A percentile compares a stretch with the other conserved stretches of the same genome.
phyloP scores from a whole-genome alignment of 2,329 filamentous ascomycete genomes.

The Ceratocystis diversiconidia region DNA sequence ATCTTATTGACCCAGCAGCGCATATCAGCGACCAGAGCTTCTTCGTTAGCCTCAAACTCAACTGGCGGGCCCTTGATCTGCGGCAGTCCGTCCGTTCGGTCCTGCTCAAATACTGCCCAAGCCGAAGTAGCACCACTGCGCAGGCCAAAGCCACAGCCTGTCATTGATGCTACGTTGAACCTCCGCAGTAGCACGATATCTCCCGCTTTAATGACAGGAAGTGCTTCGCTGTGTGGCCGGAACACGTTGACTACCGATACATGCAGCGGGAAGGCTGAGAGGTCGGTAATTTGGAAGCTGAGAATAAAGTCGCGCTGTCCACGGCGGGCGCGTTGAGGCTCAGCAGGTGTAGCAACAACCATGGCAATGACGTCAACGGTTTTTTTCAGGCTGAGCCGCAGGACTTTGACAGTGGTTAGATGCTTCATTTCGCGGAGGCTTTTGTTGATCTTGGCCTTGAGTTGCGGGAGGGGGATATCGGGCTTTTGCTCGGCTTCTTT shows the following conservation, averaged over 20 bases:
- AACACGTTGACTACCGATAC: conserved; percentile 44
- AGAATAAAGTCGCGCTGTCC: conserved; percentile 47
- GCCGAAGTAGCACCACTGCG: conserved; percentile 40
- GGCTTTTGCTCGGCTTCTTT: conserved; percentile 21
- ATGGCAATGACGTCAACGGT: conserved; percentile 41
- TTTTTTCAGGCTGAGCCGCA: conserved; percentile 29
- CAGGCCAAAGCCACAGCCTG: conserved; percentile 41
- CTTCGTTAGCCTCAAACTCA: conserved; percentile 39
- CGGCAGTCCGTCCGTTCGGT: conserved; percentile 27
- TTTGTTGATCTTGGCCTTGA: conserved; percentile 34
- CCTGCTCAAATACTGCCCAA: conserved; percentile 47
- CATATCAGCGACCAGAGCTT: conserved; percentile 15
- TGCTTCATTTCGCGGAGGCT: conserved; percentile 39
- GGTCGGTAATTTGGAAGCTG: conserved; percentile 43
- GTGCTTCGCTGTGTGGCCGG: conserved; percentile 41
- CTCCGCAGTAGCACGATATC: conserved; percentile 45
- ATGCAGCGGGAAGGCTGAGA: conserved; percentile 35
- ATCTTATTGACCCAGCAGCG: conserved; percentile 7
- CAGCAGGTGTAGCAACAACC: conserved; percentile 35
- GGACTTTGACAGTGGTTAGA: conserved; percentile 36
- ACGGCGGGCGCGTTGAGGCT: conserved; percentile 40
- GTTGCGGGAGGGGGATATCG: conserved; percentile 21
- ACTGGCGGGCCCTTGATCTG: conserved; percentile 47
- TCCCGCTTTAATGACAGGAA: conserved; percentile 41
- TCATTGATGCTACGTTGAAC: conserved; percentile 40